Evolutionary conservation across 169 alveolate genomes (phyloP).

Genomic region (Blepharisma undulans): DNA sequence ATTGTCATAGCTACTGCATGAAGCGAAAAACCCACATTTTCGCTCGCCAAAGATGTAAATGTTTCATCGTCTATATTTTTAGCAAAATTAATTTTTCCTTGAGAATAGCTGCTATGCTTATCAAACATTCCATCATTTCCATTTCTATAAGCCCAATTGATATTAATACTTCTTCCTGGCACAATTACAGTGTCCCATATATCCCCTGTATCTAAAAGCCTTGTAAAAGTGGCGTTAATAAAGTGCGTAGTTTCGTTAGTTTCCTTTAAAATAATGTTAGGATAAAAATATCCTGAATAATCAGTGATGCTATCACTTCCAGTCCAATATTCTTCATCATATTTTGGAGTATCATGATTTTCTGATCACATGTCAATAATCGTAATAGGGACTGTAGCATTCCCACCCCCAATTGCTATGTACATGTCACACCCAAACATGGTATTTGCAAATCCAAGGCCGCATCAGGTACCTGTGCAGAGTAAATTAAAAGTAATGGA

Average conservation of each 20-base stretch:
- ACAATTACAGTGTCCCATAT: not conserved
- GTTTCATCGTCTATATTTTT: not conserved
- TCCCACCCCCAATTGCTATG: not conserved
- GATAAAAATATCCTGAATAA: not conserved
- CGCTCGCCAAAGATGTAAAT: not conserved
- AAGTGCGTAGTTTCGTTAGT: not conserved
- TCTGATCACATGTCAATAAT: not conserved
- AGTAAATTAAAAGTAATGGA: not conserved
- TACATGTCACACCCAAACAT: not conserved
- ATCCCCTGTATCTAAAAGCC: not conserved
- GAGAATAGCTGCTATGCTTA: not conserved
- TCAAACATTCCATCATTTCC: not conserved
- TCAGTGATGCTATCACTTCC: not conserved
- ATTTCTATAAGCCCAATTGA: not conserved
- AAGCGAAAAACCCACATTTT: no score
- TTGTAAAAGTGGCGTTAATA: not conserved
- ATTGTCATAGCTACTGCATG: not conserved
- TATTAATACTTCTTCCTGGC: not conserved
- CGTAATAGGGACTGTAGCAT: not conserved
- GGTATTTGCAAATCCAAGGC: not conserved
- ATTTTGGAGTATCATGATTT: not conserved
- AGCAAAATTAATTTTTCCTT: not conserved
- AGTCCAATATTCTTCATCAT: not conserved
- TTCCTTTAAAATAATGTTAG: no score
- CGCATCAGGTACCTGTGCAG: not conserved